Base-by-base conservation (phyloP, 73 alveolate genomes). In the Tetrahymena thermophila region DNA sequence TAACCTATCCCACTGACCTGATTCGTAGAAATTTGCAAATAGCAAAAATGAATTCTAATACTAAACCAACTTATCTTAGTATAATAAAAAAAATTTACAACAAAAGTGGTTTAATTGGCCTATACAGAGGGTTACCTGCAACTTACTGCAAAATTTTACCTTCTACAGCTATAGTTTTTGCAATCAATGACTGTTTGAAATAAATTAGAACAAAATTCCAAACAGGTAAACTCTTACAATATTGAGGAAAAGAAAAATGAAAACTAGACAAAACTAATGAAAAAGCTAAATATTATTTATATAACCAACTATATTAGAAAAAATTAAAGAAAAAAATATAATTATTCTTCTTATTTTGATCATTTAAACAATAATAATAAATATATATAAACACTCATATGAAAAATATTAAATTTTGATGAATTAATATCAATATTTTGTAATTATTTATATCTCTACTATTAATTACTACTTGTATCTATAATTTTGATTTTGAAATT, bases 1-100 rank as follows among this genome's bases (percentile, higher is more conserved):
- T 94, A 10, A 94, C 96, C n/a, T 94, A 94, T 85, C 96, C 96
- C 15, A 94, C 96, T 15, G 96, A 94, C 85, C 84, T 94, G 7
- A 94, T 94, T 10, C 93, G 96, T 43, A 94, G 96, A 94, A 85
- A 94, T 40, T 34, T 94, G 16, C 85, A 94, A 50, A 84, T 94
- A 31, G 84, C 56, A 35, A 94, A 85, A 19, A 85, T 94, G 93
- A 43, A 42, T 35, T 56, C 43, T 94, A 84, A 38, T 10, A 2
- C 16, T 5, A 83, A 28, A 4, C 3, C 25, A 35, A 83, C 56
- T 10, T 94, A 94, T 43, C 0, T 38, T n/a, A 94, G 93, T 43
- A 84, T 94, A 35, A 94, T 94, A 85, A 94, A 94, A 84, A 83
- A 23, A 23, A 84, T 94, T 84, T 94, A 38, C 55, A 43, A 42